A percentile compares a stretch with the other conserved stretches of the same genome.
These are phyloP conservation scores for Hyphodiscus hymeniophilus DNA, from an alignment of 495 filamentous ascomycete genomes.

Conservation along the genomic window DNA sequence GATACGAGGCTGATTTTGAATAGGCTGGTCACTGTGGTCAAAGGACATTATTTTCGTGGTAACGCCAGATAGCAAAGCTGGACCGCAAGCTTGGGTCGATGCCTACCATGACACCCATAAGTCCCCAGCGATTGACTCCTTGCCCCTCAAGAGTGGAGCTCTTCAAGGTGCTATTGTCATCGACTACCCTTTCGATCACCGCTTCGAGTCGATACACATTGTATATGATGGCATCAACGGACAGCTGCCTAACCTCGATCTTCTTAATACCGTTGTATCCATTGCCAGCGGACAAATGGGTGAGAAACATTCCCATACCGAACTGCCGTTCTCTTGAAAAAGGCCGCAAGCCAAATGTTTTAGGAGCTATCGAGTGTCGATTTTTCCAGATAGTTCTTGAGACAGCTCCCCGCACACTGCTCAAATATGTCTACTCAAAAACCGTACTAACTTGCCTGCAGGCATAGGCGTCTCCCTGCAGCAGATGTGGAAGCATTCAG, in stretches of 20 bases:
- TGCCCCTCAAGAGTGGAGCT: conserved; percentile 85
- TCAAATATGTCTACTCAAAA: too few species aligned
- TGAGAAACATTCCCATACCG: too few species aligned
- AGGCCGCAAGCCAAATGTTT: too few species aligned
- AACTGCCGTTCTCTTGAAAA: too few species aligned
- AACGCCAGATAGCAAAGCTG: conserved; percentile 78
- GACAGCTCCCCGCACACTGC: too few species aligned
- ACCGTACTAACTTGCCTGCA: too few species aligned
- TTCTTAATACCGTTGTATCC: conserved; percentile 86
- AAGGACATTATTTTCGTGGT: conserved; percentile 96
- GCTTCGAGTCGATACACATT: conserved; percentile 81
- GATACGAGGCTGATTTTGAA: conserved; percentile 17
- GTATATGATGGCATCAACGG: conserved; percentile 96
- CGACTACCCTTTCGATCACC: conserved; percentile 80
- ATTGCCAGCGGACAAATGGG: conserved; percentile 91
- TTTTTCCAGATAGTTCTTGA: too few species aligned
- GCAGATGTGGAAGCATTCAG: conserved; percentile 76
- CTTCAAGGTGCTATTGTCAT: conserved; percentile 88
- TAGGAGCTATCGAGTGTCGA: too few species aligned
- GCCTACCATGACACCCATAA: conserved; percentile 89
- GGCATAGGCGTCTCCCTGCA: conserved; percentile 69
- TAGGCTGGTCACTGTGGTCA: conserved; percentile 94
- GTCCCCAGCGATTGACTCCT: conserved; percentile 54
- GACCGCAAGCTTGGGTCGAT: conserved; percentile 94
- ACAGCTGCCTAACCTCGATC: conserved; percentile 87